phyloP scores from a whole-genome alignment of 176 grass and related monocot genomes.

The Oryza coarctata region DNA sequence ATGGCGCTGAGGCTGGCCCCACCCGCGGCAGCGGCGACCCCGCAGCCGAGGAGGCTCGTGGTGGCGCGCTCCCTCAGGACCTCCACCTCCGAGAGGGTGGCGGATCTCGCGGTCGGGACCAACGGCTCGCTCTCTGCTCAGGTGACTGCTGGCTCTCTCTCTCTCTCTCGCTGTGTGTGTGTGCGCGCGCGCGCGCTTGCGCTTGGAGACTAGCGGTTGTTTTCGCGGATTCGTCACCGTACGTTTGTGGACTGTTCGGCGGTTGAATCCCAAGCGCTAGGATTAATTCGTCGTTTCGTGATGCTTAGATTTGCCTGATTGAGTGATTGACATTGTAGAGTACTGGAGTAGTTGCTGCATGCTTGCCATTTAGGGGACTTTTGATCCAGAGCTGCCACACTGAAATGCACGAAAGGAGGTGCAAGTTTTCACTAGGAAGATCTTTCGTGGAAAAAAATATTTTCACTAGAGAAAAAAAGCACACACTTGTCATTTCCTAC shows the following conservation, averaged over 20 bases:
- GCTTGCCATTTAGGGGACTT: neutral
- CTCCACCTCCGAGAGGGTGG: slow-evolving; percentile 33
- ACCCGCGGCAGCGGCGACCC: slow-evolving; percentile 12
- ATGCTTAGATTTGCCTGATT: slow-evolving; percentile 15
- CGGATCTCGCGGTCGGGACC: slow-evolving; percentile 49
- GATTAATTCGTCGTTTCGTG: neutral
- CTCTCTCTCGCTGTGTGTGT: neutral
- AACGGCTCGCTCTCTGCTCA: slow-evolving; percentile 57
- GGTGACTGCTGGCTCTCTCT: slow-evolving; percentile 21
- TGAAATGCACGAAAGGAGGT: neutral
- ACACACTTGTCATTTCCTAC: neutral
- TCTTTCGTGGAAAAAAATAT: no score
- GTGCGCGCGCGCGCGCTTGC: no score
- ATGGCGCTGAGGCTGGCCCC: slow-evolving; percentile 14
- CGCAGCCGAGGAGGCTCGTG: slow-evolving; percentile 46
- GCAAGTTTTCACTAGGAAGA: neutral
- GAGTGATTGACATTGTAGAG: neutral
- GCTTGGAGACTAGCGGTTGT: neutral
- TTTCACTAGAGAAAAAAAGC: no score
- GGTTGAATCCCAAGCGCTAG: slow-evolving; percentile 13
- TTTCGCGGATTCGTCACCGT: neutral
- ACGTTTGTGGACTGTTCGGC: neutral
- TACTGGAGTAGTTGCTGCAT: neutral
- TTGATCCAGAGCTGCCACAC: neutral
- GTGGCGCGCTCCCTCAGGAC: slow-evolving; percentile 48